phyloP scores from a whole-genome alignment of 2,329 filamentous ascomycete species.

The Apiospora phragmitis region DNA sequence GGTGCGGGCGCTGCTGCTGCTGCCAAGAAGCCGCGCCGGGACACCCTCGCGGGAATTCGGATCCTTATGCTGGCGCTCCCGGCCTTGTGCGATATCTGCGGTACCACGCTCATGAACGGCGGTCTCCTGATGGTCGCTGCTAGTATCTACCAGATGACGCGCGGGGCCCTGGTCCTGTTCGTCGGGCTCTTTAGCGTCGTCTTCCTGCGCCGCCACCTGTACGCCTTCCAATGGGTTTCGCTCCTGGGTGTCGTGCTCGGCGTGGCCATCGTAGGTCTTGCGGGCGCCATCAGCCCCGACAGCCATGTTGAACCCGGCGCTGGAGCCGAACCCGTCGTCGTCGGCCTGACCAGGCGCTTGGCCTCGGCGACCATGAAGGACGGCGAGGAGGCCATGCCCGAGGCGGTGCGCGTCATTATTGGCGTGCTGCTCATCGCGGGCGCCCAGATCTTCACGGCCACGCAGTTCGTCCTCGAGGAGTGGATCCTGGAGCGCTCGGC shows the following conservation, averaged over 20 bases:
- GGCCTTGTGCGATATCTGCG: slow-evolving; percentile 89
- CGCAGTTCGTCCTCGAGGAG: slow-evolving; percentile 95
- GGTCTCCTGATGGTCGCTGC: slow-evolving; percentile 91
- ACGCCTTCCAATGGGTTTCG: slow-evolving; percentile 89
- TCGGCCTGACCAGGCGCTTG: slow-evolving; percentile 28
- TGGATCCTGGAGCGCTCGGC: slow-evolving; percentile 72
- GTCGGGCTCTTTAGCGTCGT: slow-evolving; percentile 93
- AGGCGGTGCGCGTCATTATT: slow-evolving; percentile 68
- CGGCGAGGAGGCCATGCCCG: slow-evolving; percentile 38
- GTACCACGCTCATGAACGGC: slow-evolving; percentile 96
- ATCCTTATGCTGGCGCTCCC: slow-evolving; percentile 79
- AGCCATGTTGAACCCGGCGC: slow-evolving; percentile 47
- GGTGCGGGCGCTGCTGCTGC: slow-evolving; percentile 53
- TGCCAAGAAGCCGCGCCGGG: slow-evolving; percentile 23
- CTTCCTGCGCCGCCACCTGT: slow-evolving; percentile 78
- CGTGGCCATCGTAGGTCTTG: slow-evolving; percentile 86
- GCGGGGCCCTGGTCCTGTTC: slow-evolving; percentile 91
- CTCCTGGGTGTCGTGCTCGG: slow-evolving; percentile 84
- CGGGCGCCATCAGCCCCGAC: slow-evolving; percentile 78
- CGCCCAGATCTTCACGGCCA: slow-evolving; percentile 94
- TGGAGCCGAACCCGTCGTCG: slow-evolving; percentile 27
- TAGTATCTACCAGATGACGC: slow-evolving; percentile 98
- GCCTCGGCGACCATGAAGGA: slow-evolving; percentile 25
- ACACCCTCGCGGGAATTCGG: slow-evolving; percentile 68
- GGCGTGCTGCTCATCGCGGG: slow-evolving; percentile 89